Evolutionary conservation across 2,329 filamentous ascomycete species (phyloP), one percentile per base, ranked within the genome.

Genomic region (Myrmaecium sp.): DNA sequence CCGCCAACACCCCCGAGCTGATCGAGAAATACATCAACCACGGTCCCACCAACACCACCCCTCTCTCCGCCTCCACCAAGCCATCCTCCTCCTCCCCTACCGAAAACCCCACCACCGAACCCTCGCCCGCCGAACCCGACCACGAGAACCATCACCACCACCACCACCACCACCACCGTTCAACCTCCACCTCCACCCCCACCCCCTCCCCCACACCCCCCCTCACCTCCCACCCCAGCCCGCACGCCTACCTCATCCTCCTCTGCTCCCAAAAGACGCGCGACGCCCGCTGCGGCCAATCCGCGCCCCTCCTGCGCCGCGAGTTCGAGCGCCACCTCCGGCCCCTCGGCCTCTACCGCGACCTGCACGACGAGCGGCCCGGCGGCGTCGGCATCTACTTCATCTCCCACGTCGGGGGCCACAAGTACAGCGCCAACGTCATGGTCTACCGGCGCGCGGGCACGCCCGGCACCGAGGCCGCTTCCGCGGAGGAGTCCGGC

Each of bases 351-450:
- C 57, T 98, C 12, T 84, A 77, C 50, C 73, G 89, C 16, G 86
- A 95, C 46, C 56, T 89, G 24, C 72, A 91, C 45, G 89, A 98
- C 48, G 74, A 83, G 49, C 60, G 89, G 31, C 82, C 84, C 0
- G 86, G 86, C 7, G 89, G 89, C 8, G 86, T 94, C 5, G 86
- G 82, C 1, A 80, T 98, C 36, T 93, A 93, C 56, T 95, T 94
- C 47, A 91, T 95, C 45, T 86, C 74, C 38, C 89, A 98, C 46
- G 83, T 94, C 3, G 89, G 89, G 15, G 89, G 89, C 0, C 89
- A 98, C 60, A 94, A 94, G 58, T 95, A 92, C 55, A 74, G 75
- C 24, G 89, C 89, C 15, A 98, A 98, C 43, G 71, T 95, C 40
- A 79, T 98, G 60, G 63, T 98, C 2, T 95, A 98, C 51, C 68